Evolutionary conservation across 106 monocot species (phyloP).

Genomic region (Ottelia alismoides): DNA sequence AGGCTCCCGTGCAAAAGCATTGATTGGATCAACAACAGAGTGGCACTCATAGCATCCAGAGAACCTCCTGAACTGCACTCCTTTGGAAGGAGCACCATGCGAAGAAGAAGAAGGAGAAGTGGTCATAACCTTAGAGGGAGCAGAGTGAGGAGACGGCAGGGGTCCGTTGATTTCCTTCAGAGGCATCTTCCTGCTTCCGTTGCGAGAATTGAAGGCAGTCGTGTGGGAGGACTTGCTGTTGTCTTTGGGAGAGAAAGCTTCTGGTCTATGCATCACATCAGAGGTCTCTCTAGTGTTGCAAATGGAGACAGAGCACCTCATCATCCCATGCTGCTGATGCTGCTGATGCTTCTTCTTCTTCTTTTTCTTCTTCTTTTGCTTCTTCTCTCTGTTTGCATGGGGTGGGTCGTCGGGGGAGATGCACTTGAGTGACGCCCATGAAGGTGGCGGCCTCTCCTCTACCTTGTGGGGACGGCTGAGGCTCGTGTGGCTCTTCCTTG

Average conservation of each 20-base stretch:
- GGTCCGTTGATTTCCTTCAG: slow-evolving; percentile 16
- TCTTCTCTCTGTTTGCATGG: not conserved
- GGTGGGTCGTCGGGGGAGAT: not conserved
- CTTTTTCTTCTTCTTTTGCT: slow-evolving; percentile 6
- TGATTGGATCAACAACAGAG: slow-evolving; percentile 32
- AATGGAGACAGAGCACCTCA: slow-evolving; percentile 29
- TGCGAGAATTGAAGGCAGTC: not conserved
- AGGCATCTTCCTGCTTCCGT: slow-evolving; percentile 11
- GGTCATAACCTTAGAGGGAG: slow-evolving; percentile 1
- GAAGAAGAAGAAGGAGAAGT: slow-evolving; percentile 38
- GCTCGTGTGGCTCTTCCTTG: slow-evolving; percentile 2
- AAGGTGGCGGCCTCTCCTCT: not conserved
- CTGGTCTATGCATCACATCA: slow-evolving; percentile 12
- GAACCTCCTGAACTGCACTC: slow-evolving; percentile 41
- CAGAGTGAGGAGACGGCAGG: not conserved
- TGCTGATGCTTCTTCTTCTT: no score
- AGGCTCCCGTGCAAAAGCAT: slow-evolving; percentile 22
- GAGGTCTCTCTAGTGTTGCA: slow-evolving; percentile 26
- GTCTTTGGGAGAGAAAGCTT: slow-evolving; percentile 5
- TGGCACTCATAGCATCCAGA: slow-evolving; percentile 78
- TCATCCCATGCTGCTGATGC: slow-evolving; percentile 15
- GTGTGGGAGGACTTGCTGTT: slow-evolving; percentile 6
- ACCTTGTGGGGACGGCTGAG: not conserved
- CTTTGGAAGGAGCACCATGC: slow-evolving; percentile 42
- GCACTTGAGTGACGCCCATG: not conserved